Evolutionary conservation across 1,139 yeast species (phyloP).

Genomic region (Debaryomyces nepalensis): DNA sequence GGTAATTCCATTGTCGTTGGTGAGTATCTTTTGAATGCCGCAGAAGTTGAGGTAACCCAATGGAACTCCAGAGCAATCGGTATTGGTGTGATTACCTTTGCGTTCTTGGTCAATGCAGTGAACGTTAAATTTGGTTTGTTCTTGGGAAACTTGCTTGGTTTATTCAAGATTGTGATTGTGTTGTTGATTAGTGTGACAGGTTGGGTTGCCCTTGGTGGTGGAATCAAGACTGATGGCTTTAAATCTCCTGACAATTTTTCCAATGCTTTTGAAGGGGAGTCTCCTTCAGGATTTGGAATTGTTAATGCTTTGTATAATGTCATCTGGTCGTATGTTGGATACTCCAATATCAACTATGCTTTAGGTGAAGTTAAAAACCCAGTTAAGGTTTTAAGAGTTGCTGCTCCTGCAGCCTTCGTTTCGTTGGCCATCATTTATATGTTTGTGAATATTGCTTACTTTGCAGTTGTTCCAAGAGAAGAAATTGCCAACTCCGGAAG

Average conservation of each 20-base stretch:
- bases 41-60: slow-evolving; percentile 65
- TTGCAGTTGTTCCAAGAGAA: slow-evolving; percentile 60
- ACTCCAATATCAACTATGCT: slow-evolving; percentile 81
- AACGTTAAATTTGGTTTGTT: slow-evolving; percentile 68
- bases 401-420: slow-evolving; percentile 55
- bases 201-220: slow-evolving; percentile 81
- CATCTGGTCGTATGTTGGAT: slow-evolving; percentile 79
- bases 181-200: slow-evolving; percentile 74
- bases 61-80: slow-evolving; percentile 83
- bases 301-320: slow-evolving; percentile 80
- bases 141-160: slow-evolving; percentile 70
- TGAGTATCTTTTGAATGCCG: slow-evolving; percentile 64
- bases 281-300: slow-evolving; percentile 75
- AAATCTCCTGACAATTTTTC: slow-evolving; percentile 61
- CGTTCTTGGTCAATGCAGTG: slow-evolving; percentile 66
- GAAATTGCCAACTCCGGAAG: slow-evolving; percentile 48
- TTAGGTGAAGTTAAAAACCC: slow-evolving; percentile 74
- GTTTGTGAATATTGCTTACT: slow-evolving; percentile 59
- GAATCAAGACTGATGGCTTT: slow-evolving; percentile 54
- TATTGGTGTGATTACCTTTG: slow-evolving; percentile 72
- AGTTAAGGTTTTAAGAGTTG: slow-evolving; percentile 43
- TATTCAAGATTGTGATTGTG: slow-evolving; percentile 72
- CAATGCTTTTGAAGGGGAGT: slow-evolving; percentile 60
- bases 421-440: slow-evolving; percentile 72
- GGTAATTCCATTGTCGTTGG: slow-evolving; percentile 65